Percentiles rank a stretch among this genome's conserved stretches.
phyloP scores from a whole-genome alignment of 805 yeast genomes.

The Kluyveromyces siamensis region DNA sequence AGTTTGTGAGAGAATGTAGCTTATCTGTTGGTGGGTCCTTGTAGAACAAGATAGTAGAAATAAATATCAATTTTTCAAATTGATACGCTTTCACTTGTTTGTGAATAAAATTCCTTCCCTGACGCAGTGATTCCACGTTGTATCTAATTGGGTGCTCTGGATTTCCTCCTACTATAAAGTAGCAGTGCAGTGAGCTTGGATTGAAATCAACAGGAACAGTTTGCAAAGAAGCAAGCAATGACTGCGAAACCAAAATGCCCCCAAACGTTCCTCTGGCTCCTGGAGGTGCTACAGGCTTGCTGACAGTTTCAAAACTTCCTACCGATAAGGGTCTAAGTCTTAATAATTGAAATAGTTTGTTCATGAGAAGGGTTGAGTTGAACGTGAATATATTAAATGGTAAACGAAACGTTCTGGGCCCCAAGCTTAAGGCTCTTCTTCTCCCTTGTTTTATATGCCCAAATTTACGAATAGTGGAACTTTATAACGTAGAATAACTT shows the following conservation, averaged over 20 bases:
- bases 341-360: slow-evolving; percentile 14
- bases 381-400: neutral
- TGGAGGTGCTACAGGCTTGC: slow-evolving; percentile 31
- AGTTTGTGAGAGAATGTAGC: neutral
- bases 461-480: no score
- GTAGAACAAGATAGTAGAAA: slow-evolving; percentile 42
- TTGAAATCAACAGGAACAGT: slow-evolving; percentile 38
- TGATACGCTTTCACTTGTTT: slow-evolving; percentile 50
- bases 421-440: no score
- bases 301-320: slow-evolving; percentile 16
- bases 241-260: slow-evolving; percentile 59
- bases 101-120: slow-evolving; percentile 44
- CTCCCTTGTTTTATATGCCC: no score
- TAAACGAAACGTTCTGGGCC: no score
- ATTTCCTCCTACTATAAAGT: slow-evolving; percentile 49
- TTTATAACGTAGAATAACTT: neutral
- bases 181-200: slow-evolving; percentile 56
- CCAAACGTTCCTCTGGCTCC: slow-evolving; percentile 65
- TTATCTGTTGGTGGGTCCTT: slow-evolving; percentile 7
- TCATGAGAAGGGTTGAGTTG: neutral
- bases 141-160: slow-evolving; percentile 39
- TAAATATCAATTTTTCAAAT: slow-evolving; percentile 39
- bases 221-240: slow-evolving; percentile 50
- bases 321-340: slow-evolving; percentile 13
- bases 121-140: slow-evolving; percentile 42